phyloP scores from a whole-genome alignment of 768 basidiomycete species.

The Leccinellum rugosiceps region DNA sequence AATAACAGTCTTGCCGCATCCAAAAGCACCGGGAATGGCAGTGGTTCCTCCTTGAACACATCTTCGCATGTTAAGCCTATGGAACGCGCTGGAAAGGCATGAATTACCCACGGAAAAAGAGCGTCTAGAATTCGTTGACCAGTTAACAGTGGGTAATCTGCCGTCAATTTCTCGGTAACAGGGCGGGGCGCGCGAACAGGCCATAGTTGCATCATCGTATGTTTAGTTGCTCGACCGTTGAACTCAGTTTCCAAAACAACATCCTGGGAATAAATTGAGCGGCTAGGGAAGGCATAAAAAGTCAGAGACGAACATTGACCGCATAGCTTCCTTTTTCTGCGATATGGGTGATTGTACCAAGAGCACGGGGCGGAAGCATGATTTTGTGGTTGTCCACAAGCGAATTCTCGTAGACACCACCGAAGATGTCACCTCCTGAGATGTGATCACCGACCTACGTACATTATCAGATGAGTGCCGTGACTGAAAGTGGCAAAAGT shows the following conservation, averaged over 20 bases:
- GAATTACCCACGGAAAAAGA: conserved; percentile 77
- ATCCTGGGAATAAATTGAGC: conserved; percentile 50
- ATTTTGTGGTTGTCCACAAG: conserved; percentile 96
- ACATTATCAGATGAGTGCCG: conserved; percentile 6
- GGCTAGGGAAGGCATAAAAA: background rate
- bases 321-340: conserved; percentile 93
- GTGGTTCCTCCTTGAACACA: conserved; percentile 97
- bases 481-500: conserved; percentile 3
- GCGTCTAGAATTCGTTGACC: conserved; percentile 97
- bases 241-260: conserved; percentile 97
- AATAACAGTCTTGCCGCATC: conserved; percentile 98
- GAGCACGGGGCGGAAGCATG: conserved; percentile 89
- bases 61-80: conserved; percentile 34
- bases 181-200: conserved; percentile 98
- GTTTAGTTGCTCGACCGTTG: conserved; percentile 88
- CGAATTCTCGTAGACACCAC: conserved; percentile 95
- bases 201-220: conserved; percentile 98
- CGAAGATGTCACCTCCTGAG: conserved; percentile 95
- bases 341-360: conserved; percentile 91
- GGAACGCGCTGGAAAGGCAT: background rate
- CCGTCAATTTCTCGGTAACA: conserved; percentile 91
- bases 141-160: conserved; percentile 87
- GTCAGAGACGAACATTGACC: conserved; percentile 63
- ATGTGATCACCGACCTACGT: conserved; percentile 91
- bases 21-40: conserved; percentile 98